A percentile compares a stretch with the other conserved stretches of the same genome.
Conservation (phyloP, 352 stramenopile species). For the Globisporangium camurandrum region DNA sequence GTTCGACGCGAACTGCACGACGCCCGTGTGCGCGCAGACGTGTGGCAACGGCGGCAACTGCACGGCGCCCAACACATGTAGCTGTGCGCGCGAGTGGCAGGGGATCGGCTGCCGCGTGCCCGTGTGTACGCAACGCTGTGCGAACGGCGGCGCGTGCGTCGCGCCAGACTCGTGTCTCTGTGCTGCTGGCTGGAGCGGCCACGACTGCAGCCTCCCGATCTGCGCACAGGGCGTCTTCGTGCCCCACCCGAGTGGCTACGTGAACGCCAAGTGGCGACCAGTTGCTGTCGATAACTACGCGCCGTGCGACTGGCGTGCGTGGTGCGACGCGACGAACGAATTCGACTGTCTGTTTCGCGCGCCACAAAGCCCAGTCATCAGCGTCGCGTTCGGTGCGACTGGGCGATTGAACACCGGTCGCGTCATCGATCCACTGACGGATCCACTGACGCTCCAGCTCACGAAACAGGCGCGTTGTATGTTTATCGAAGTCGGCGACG, state of each 20-base stretch:
- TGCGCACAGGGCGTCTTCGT: constrained; percentile 93
- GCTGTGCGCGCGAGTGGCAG: constrained; percentile 84
- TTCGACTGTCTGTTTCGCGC: constrained; percentile 88
- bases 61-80: constrained; percentile 87
- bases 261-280: constrained; percentile 49
- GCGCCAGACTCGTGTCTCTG: constrained; percentile 94
- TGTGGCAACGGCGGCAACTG: constrained; percentile 96
- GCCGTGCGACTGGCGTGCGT: constrained; percentile 86
- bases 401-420: constrained; percentile 19
- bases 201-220: constrained; percentile 89
- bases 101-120: constrained; percentile 90
- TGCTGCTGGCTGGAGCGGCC: constrained; percentile 86
- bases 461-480: constrained; percentile 26
- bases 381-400: constrained; percentile 25
- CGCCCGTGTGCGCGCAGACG: constrained; percentile 92
- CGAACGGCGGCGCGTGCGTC: constrained; percentile 88
- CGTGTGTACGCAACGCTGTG: constrained; percentile 84
- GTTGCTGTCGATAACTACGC: constrained; percentile 70
- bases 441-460: constrained; percentile 12
- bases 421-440: constrained; percentile 14
- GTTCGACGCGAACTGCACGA: constrained; percentile 96
- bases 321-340: constrained; percentile 89
- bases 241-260: constrained; percentile 59
- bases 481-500: constrained; percentile 81
- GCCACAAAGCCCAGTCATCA: constrained; percentile 27